phyloP scores from a whole-genome alignment of 331 rosid species.

The Dryas integrifolia region DNA sequence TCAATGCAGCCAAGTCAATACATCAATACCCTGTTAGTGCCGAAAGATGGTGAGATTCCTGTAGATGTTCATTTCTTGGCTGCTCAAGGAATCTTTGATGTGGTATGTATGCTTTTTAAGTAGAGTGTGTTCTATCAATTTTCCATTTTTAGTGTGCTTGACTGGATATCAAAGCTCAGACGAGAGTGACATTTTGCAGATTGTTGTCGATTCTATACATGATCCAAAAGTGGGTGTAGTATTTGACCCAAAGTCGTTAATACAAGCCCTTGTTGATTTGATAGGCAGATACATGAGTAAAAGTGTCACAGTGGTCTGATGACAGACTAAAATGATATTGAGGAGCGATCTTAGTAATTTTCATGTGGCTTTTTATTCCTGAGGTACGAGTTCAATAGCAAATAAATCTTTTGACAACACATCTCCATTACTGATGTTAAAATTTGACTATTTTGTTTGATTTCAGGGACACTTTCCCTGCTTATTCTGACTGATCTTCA shows the following conservation, averaged over 20 bases:
- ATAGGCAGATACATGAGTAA: conserved; percentile 42
- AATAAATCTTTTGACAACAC: not conserved
- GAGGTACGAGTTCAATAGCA: conserved; percentile 14
- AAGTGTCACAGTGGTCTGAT: conserved; percentile 28
- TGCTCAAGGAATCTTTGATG: conserved; percentile 71
- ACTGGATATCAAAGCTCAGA: not conserved
- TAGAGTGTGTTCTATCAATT: not conserved
- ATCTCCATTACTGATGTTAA: conserved; percentile 1
- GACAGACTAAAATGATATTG: conserved; percentile 12
- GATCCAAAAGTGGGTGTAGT: conserved; percentile 76
- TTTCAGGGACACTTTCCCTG: not conserved
- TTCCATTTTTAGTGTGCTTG: not conserved
- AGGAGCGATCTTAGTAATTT: conserved; percentile 15
- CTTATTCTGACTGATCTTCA: not conserved
- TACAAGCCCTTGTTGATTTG: conserved; percentile 59
- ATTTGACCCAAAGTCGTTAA: conserved; percentile 71
- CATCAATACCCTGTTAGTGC: conserved; percentile 70
- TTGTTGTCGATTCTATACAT: conserved; percentile 54
- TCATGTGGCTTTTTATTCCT: conserved; percentile 25
- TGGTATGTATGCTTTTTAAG: conserved; percentile 49
- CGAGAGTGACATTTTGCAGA: conserved; percentile 43
- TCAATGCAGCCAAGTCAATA: conserved; percentile 65
- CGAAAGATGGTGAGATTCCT: conserved; percentile 63
- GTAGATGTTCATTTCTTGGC: conserved; percentile 56
- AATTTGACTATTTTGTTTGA: not conserved